Conservation (phyloP, 495 filamentous ascomycete genomes). For the Penicillium angulare region DNA sequence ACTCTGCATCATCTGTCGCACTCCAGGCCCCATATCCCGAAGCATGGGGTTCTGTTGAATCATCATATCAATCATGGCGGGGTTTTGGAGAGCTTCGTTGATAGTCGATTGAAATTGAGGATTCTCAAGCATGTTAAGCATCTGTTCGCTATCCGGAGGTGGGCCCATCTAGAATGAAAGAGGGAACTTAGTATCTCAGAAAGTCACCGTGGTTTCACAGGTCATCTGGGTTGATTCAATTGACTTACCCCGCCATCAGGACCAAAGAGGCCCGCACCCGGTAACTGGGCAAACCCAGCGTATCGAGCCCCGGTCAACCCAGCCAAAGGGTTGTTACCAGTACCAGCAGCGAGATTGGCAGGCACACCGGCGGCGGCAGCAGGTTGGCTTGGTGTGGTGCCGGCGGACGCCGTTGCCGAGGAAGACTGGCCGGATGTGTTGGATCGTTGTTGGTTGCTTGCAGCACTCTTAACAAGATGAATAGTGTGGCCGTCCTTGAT, state of each 20-base stretch:
- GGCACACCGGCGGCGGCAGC: slow-evolving; percentile 59
- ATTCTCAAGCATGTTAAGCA: slow-evolving; percentile 83
- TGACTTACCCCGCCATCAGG: slow-evolving; percentile 93
- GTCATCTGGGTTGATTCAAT: neutral
- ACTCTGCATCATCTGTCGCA: slow-evolving; percentile 78
- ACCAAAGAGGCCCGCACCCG: slow-evolving; percentile 86
- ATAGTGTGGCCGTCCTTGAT: slow-evolving; percentile 95
- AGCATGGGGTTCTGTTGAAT: slow-evolving; percentile 86
- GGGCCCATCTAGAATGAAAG: slow-evolving; percentile 73
- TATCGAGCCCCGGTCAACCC: slow-evolving; percentile 91
- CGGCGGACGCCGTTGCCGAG: slow-evolving; percentile 47
- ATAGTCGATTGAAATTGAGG: slow-evolving; percentile 78
- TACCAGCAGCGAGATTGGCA: slow-evolving; percentile 87
- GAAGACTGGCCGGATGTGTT: slow-evolving; percentile 52
- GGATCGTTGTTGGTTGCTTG: slow-evolving; percentile 73
- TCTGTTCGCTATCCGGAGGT: slow-evolving; percentile 72
- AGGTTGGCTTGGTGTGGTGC: slow-evolving; percentile 50
- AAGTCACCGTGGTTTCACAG: neutral
- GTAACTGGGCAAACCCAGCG: slow-evolving; percentile 87
- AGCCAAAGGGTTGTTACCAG: slow-evolving; percentile 86
- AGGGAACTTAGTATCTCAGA: slow-evolving; percentile 17
- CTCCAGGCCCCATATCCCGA: slow-evolving; percentile 75
- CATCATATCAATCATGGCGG: slow-evolving; percentile 87
- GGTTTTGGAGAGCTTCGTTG: slow-evolving; percentile 94
- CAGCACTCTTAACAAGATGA: slow-evolving; percentile 92